A percentile compares a stretch with the other conserved stretches of the same genome.
These are phyloP conservation scores for Tubosaeta sp. DNA, from an alignment of 768 basidiomycete species.

Conservation along the genomic window DNA sequence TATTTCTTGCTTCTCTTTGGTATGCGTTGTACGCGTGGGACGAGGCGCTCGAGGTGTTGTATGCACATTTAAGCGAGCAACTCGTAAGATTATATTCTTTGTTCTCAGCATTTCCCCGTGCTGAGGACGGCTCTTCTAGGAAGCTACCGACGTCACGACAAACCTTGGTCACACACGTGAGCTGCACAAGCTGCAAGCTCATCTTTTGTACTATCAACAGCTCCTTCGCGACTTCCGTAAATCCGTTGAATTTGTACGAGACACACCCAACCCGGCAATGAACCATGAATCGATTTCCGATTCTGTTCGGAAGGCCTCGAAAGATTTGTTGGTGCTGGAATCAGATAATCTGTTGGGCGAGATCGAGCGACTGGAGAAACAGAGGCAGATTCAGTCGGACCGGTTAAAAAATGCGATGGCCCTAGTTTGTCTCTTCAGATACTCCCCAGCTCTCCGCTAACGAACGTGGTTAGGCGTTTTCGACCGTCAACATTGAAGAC, in stretches of 20 bases:
- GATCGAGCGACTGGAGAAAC: conserved; percentile 37
- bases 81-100: conserved; percentile 32
- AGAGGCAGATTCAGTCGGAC: conserved; percentile 24
- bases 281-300: conserved; percentile 19
- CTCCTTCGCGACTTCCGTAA: conserved; percentile 54
- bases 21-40: conserved; percentile 62
- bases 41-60: conserved; percentile 50
- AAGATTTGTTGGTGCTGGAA: conserved; percentile 15
- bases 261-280: conserved; percentile 49
- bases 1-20: conserved; percentile 46
- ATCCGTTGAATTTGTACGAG: conserved; percentile 44
- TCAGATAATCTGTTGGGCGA: conserved; percentile 33
- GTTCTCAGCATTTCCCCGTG: neutral
- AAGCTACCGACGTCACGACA: conserved; percentile 38
- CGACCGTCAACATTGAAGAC: conserved; percentile 56
- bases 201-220: conserved; percentile 51
- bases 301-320: conserved; percentile 3
- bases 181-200: conserved; percentile 54
- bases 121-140: conserved; percentile 29
- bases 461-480: conserved; percentile 44
- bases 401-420: conserved; percentile 31
- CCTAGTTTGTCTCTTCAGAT: conserved; percentile 17
- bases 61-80: conserved; percentile 42
- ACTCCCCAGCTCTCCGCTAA: neutral
- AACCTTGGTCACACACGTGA: conserved; percentile 45